Base-by-base conservation (phyloP, 495 filamentous ascomycete genomes). In the Parmelia sp. region DNA sequence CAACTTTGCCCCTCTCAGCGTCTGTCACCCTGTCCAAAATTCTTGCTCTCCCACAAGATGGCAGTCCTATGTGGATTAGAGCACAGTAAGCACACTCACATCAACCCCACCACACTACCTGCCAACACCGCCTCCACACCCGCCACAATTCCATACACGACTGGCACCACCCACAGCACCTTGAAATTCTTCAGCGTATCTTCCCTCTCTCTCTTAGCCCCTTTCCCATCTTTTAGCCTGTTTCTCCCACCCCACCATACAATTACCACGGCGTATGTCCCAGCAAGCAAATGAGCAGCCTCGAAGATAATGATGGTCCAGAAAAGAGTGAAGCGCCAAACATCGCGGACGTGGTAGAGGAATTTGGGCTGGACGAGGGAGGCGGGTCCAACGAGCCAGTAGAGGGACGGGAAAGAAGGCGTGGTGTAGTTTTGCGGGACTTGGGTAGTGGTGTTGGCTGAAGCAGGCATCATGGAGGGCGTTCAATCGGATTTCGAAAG, bases 311-410 rank as follows among this genome's bases (percentile, higher is more conserved):
- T 73, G 58, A 82, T 62, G 0, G 93, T 97, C 94, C 94, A 98
- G 72, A 86, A 83, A 2, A 96, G 77, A 0, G 94, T 98, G 73
- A 92, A 96, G 60, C 89, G 87, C 91, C 91, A 96, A 55, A 96
- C 90, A 71, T 97, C 91, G 39, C 71, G 67, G 39, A 88, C 79
- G 72, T 89, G 83, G 78, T 92, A 94, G 66, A 97, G 86, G 64
- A 89, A 90, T 65, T 81, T 80, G 31, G 82, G 76, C 23, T 79
- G 71, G 33, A 76, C 74, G 63, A 79, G 74, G 31, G 62, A 10
- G 58, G 74, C 71, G 49, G 81, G 66, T 65, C 83, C 82, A 60
- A 88, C 77, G 23, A 88, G 87, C 81, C 89, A 87, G 78, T 93
- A 92, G 61, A 98, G 88, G 36, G 91, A 93, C 8, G 94, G 94